Evolutionary conservation across 805 yeast genomes (phyloP).

Genomic region (Barnettozyma populi): DNA sequence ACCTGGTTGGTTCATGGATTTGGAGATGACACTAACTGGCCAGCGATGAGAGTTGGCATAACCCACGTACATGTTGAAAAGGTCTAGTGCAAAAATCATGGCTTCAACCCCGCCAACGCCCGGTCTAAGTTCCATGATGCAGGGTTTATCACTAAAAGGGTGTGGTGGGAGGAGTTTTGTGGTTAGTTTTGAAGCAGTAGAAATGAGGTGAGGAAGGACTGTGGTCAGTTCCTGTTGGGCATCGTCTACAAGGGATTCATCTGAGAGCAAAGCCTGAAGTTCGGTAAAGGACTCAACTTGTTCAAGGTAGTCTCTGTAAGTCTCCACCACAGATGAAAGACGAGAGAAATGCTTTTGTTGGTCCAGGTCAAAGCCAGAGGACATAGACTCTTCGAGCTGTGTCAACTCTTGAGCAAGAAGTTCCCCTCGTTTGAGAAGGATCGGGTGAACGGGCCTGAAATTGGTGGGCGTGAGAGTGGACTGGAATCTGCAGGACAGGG

Average conservation of each 20-base stretch:
- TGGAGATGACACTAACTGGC: slow-evolving; percentile 57
- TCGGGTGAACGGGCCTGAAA: slow-evolving; percentile 41
- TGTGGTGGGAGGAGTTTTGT: slow-evolving; percentile 66
- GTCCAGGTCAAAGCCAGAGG: slow-evolving; percentile 38
- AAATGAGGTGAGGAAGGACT: slow-evolving; percentile 39
- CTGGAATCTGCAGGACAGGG: not conserved
- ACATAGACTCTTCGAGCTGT: slow-evolving; percentile 35
- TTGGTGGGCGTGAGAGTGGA: not conserved
- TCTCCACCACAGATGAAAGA: slow-evolving; percentile 38
- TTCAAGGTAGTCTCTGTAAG: slow-evolving; percentile 33
- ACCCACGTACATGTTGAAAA: slow-evolving; percentile 73
- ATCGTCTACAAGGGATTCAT: slow-evolving; percentile 46
- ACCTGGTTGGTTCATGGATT: slow-evolving; percentile 51
- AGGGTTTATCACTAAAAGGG: slow-evolving; percentile 68
- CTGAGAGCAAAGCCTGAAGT: slow-evolving; percentile 41
- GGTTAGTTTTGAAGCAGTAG: slow-evolving; percentile 43
- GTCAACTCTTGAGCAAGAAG: slow-evolving; percentile 35
- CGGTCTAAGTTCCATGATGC: slow-evolving; percentile 82
- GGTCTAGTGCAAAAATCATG: slow-evolving; percentile 73
- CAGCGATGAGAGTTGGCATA: slow-evolving; percentile 64
- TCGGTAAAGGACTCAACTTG: slow-evolving; percentile 29
- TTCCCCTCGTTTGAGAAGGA: slow-evolving; percentile 43
- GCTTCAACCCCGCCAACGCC: slow-evolving; percentile 98
- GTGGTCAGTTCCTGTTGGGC: slow-evolving; percentile 56
- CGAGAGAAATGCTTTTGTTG: slow-evolving; percentile 45